Evolutionary conservation across 1,284 basidiomycete species (phyloP).

Genomic region (Marasmius oreades): DNA sequence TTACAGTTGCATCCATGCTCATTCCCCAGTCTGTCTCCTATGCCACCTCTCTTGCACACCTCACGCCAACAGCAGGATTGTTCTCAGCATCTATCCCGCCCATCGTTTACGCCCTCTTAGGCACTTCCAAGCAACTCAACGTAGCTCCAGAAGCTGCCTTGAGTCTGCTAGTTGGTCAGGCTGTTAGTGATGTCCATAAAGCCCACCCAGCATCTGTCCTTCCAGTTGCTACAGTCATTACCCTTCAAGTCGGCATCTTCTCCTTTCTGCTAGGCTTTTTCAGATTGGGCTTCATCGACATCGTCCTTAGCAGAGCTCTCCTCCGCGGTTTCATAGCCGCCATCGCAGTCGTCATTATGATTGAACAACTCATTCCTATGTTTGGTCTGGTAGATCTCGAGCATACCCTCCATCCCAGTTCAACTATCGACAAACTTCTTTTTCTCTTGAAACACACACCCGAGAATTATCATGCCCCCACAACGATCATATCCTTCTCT

Average conservation of each 20-base stretch:
- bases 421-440: constrained; percentile 71
- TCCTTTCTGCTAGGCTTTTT: constrained; percentile 86
- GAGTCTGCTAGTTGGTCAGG: constrained; percentile 86
- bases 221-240: constrained; percentile 71
- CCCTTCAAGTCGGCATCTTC: constrained; percentile 86
- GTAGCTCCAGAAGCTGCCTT: constrained; percentile 91
- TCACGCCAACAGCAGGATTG: constrained; percentile 81
- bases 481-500: constrained; percentile 71
- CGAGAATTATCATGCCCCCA: constrained; percentile 56
- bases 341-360: constrained; percentile 70
- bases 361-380: constrained; percentile 82
- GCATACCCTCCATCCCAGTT: constrained; percentile 50
- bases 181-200: constrained; percentile 68
- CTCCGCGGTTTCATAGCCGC: constrained; percentile 87
- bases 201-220: constrained; percentile 55
- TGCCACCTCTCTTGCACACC: constrained; percentile 79
- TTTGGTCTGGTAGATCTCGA: constrained; percentile 68
- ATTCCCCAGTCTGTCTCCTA: constrained; percentile 94
- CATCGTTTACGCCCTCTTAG: constrained; percentile 81
- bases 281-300: constrained; percentile 90
- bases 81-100: constrained; percentile 80
- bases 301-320: constrained; percentile 86
- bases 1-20: constrained; percentile 87
- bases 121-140: constrained; percentile 78
- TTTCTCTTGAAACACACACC: constrained; percentile 72